Evolutionary conservation across 192 early-diverging fungal species (phyloP), one percentile per base, ranked within the genome.

Genomic region (Backusella morwellensis): DNA sequence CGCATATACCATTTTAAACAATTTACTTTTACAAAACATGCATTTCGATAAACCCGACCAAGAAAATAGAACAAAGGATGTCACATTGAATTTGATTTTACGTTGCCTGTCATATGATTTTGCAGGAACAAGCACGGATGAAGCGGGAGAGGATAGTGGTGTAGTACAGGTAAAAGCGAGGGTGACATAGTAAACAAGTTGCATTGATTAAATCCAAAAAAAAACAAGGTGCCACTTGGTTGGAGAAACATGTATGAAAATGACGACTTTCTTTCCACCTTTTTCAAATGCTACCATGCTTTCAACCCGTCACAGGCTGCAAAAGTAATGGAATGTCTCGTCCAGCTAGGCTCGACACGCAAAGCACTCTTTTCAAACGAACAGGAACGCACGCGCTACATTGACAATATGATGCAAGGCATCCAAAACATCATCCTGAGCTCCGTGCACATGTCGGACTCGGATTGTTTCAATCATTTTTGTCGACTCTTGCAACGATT

Each of bases 171-270:
- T 91, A 67, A 70, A 14, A 40, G 19, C 42, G 3, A 35, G 6
- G 2, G 14, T 75, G 15, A 17, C 15, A 14, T 44, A 44, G 14
- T 44, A 14, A 44, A 17, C 42, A 44, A 17, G 14, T 15, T 44
- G 3, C 4, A 44, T 32, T 32, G 32, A 32, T 32, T 32, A 32
- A 32, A 32, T 3, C 32, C 0, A 32, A 32, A 32, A 32, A 32
- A 32, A 32, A 42, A 42, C 1, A 44, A 97, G 87, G 84, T 93
- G 29, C 93, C 95, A 19, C 86, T 89, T 66, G 82, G 87, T 32
- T 97, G 96, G 96, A 93, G 91, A 76, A 77, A 85, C 4, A 78
- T 93, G n/a, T 87, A 96, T 38, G 89, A 94, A 73, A 89, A 92
- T 32, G 86, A 86, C 17, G 81, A 83, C 5, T 96, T 94, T 69